Evolutionary conservation across 2,329 filamentous ascomycete species (phyloP).

Genomic region (Xylaria arbuscula): DNA sequence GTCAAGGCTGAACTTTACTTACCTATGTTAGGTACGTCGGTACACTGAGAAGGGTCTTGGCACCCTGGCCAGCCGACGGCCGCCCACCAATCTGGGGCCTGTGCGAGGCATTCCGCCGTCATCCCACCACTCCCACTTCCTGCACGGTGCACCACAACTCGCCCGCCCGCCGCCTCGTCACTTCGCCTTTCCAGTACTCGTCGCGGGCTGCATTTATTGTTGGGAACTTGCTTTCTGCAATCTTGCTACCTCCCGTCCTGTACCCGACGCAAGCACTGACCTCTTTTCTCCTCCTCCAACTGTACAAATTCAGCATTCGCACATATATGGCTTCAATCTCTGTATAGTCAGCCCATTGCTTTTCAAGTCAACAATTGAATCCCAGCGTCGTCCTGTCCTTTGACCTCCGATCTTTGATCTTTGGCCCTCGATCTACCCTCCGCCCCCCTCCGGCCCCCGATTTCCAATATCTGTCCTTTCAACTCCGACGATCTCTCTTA

Average conservation of each 20-base stretch:
- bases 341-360: slow-evolving; percentile 19
- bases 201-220: slow-evolving; percentile 27
- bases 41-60: slow-evolving; percentile 22
- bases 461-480: background rate
- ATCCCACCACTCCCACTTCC: slow-evolving; percentile 30
- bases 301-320: slow-evolving; percentile 12
- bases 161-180: slow-evolving; percentile 27
- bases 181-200: slow-evolving; percentile 16
- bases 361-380: slow-evolving; percentile 27
- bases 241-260: slow-evolving; percentile 2
- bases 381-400: slow-evolving; percentile 2
- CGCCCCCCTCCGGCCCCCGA: background rate
- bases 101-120: slow-evolving; percentile 27
- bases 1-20: slow-evolving; percentile 27
- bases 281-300: background rate
- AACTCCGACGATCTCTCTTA: slow-evolving; percentile 1
- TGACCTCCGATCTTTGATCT: background rate
- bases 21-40: slow-evolving; percentile 9
- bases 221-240: slow-evolving; percentile 5
- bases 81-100: slow-evolving; percentile 30
- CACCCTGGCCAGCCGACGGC: slow-evolving; percentile 15
- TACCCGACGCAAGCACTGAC: background rate
- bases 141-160: slow-evolving; percentile 32
- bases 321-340: slow-evolving; percentile 17
- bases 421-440: background rate